These are phyloP conservation scores for Pseudisothecium myosuroides DNA, from an alignment of 225 moss, liverwort and hornwort species.

Conservation along the genomic window DNA sequence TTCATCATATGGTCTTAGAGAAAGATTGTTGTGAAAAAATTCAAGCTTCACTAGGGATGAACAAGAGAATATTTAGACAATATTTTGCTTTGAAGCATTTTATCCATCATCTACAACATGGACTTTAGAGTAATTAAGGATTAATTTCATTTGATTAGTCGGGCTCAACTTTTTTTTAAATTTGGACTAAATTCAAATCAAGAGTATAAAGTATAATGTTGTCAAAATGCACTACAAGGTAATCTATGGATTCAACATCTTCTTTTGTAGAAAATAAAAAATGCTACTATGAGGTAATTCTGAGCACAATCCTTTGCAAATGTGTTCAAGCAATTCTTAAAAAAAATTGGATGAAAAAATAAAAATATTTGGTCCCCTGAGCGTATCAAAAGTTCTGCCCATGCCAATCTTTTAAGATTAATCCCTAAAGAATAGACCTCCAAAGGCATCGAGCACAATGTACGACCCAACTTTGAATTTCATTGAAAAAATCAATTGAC, in stretches of 20 bases:
- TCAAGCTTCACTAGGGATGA: neutral
- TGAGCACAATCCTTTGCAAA: neutral
- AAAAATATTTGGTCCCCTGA: rapidly evolving
- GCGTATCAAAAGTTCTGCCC: neutral
- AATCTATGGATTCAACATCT: neutral
- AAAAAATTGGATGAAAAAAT: neutral
- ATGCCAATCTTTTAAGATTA: rapidly evolving
- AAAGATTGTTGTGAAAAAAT: neutral
- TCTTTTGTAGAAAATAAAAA: neutral
- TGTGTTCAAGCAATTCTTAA: neutral
- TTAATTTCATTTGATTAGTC: neutral
- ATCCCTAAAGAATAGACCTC: neutral
- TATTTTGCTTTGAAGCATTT: neutral
- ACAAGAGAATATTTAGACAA: neutral
- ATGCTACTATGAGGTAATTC: neutral
- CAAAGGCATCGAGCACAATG: neutral
- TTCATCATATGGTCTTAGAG: neutral
- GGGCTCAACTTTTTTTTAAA: neutral
- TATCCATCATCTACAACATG: neutral
- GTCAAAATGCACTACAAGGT: neutral
- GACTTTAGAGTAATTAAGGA: neutral
- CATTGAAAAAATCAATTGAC: neutral
- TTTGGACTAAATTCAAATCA: neutral
- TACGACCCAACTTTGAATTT: neutral
- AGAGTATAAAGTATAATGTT: neutral